Percentiles rank a stretch among this genome's conserved stretches.
Evolutionary conservation across 164 flowering plant species (phyloP).

Genomic region (Aristolochia contorta): DNA sequence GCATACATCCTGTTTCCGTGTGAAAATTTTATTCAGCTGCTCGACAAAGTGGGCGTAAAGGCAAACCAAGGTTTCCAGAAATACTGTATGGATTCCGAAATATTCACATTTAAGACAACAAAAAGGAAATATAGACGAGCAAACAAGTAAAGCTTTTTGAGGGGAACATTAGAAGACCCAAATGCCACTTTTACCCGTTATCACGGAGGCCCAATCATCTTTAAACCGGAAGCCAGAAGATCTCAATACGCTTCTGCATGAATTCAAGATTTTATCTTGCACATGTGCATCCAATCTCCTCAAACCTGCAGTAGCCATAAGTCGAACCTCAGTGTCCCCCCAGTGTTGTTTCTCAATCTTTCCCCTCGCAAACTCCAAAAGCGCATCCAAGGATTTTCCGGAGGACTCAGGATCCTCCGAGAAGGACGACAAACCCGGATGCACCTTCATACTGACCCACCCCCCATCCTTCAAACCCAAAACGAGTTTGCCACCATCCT

Average conservation of each 20-base stretch:
- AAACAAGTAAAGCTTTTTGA: no score
- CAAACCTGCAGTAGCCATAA: slow-evolving; percentile 97
- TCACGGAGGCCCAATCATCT: slow-evolving; percentile 88
- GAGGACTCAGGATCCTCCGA: slow-evolving; percentile 46
- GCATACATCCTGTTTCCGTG: no score
- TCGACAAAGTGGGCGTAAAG: no score
- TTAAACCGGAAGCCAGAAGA: slow-evolving; percentile 59
- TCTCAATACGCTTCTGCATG: slow-evolving; percentile 49
- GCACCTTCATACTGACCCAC: slow-evolving; percentile 48
- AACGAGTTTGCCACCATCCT: not conserved
- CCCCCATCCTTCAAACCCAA: slow-evolving; percentile 15
- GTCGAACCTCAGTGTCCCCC: slow-evolving; percentile 64
- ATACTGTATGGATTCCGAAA: not conserved
- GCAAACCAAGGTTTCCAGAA: no score
- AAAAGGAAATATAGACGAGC: not conserved
- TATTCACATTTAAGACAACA: not conserved
- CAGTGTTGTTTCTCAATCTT: slow-evolving; percentile 48
- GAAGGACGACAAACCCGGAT: slow-evolving; percentile 74
- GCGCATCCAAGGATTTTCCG: slow-evolving; percentile 45
- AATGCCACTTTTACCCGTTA: slow-evolving; percentile 37
- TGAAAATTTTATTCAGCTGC: no score
- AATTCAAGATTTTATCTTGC: slow-evolving; percentile 57
- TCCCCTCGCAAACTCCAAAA: slow-evolving; percentile 61
- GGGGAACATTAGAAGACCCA: no score
- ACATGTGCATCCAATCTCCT: slow-evolving; percentile 41